Base-by-base conservation (phyloP, 108 stramenopile genomes). In the Nitzschia palea region DNA sequence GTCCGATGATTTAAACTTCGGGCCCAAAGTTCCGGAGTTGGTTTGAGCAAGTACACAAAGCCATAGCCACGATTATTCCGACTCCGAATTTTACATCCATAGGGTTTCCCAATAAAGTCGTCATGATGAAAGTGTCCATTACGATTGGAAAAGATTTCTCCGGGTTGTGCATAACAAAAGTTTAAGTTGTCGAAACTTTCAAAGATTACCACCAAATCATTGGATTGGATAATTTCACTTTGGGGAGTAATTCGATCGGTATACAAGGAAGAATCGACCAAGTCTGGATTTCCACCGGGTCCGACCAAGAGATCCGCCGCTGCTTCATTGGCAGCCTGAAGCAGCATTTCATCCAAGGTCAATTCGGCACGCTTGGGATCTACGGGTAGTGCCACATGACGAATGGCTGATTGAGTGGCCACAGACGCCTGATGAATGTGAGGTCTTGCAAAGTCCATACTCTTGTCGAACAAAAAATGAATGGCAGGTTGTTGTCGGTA, bases 11-110 rank as follows among this genome's bases (percentile, higher is more conserved):
- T 81, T 35, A 96, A 54, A 32, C 78, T 82, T n/a, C 80, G 78
- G 30, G 86, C 67, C 96, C 96, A 98, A 30, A 97, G 59, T 71
- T 98, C 97, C 0, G 96, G 90, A 22, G 97, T 96, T 15, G 95
- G 90, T 37, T 86, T 79, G 29, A 98, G 71, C 27, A 95, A 48
- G 51, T 87, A 94, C 15, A 86, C 50, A 67, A 81, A 95, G 18
- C 93, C 93, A 44, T 82, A 78, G 14, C 96, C 97, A 3, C 65
- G 70, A 63, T 86, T 86, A 65, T 84, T 88, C 15, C 80, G 77
- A 25, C 78, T 81, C 2, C 91, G 89, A 35, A 95, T 74, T 64
- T 90, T 92, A 56, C 86, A 90, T 4, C 94, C 91, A 78, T 80
- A 93, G 14, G 89, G 89, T 55, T 89, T 83, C 22, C 87, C 86